Conservation (phyloP, 2,329 filamentous ascomycete genomes). For the Ascochyta clinopodiicola region DNA sequence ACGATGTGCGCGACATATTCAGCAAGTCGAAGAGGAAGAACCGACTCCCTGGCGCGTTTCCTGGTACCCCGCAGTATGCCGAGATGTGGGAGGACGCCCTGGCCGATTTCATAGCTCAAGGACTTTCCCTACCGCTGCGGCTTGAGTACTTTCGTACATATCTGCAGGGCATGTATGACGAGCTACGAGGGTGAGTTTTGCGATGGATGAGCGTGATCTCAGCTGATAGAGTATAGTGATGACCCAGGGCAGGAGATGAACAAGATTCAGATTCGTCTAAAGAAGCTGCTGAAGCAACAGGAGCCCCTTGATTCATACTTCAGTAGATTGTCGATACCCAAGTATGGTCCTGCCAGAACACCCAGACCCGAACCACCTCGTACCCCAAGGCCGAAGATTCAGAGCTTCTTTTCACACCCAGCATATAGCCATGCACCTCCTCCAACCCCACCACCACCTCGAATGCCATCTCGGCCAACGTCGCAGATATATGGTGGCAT, state of each 20-base stretch:
- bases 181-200: slow-evolving; percentile 55
- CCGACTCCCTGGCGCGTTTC: slow-evolving; percentile 43
- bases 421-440: slow-evolving; percentile 22
- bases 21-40: slow-evolving; percentile 45
- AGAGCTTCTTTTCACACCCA: slow-evolving; percentile 38
- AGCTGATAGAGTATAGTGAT: slow-evolving; percentile 33
- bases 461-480: slow-evolving; percentile 3
- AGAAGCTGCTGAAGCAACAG: slow-evolving; percentile 45
- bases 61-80: slow-evolving; percentile 52
- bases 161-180: slow-evolving; percentile 52
- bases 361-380: slow-evolving; percentile 38
- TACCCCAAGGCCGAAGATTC: slow-evolving; percentile 36
- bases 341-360: slow-evolving; percentile 32
- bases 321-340: slow-evolving; percentile 34
- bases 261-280: slow-evolving; percentile 33
- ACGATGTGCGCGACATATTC: slow-evolving; percentile 55
- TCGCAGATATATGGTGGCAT: slow-evolving; percentile 30
- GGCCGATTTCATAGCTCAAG: slow-evolving; percentile 55
- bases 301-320: slow-evolving; percentile 46
- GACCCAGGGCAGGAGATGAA: slow-evolving; percentile 40
- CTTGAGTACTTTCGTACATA: slow-evolving; percentile 60
- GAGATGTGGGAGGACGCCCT: slow-evolving; percentile 60
- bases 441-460: slow-evolving; percentile 20
- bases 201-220: neutral
- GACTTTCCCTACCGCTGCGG: slow-evolving; percentile 55